Conservation (phyloP, 2,329 filamentous ascomycete species). For the Zarea fungicola region DNA sequence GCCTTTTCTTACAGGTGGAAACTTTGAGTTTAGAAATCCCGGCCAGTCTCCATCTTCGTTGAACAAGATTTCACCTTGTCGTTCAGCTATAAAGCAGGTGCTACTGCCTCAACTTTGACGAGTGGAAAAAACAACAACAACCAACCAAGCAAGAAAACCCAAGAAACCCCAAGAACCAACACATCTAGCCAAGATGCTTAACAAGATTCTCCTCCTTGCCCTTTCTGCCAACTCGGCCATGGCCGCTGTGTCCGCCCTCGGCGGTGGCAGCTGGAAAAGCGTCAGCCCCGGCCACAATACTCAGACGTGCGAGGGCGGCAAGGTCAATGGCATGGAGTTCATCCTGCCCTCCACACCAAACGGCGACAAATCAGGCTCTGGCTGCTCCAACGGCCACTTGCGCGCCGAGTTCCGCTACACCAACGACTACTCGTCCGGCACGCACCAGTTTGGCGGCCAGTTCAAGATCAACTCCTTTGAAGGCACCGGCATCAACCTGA, state of each 20-base stretch:
- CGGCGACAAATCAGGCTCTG: neutral
- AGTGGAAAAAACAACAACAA: too few species aligned
- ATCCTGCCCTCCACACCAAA: neutral
- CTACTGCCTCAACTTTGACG: too few species aligned
- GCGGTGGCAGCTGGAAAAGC: neutral
- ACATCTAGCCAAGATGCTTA: neutral
- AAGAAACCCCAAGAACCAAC: too few species aligned
- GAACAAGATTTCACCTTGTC: too few species aligned
- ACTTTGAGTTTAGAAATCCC: too few species aligned
- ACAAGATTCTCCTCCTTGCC: neutral
- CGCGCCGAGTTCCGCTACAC: slow-evolving; percentile 6
- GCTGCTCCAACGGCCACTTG: slow-evolving; percentile 2
- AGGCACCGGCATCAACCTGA: slow-evolving; percentile 18
- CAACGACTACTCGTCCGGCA: slow-evolving; percentile 1
- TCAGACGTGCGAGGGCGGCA: neutral
- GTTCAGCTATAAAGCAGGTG: too few species aligned
- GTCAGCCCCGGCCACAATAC: neutral
- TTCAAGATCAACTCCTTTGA: slow-evolving; percentile 20
- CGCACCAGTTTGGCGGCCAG: neutral
- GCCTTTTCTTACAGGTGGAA: too few species aligned
- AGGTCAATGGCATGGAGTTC: neutral
- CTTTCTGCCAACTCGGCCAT: neutral
- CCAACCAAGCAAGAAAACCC: too few species aligned
- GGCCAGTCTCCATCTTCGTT: too few species aligned
- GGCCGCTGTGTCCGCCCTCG: neutral